phyloP scores from a whole-genome alignment of 2,329 filamentous ascomycete species.

The Lecanicillium sp. region DNA sequence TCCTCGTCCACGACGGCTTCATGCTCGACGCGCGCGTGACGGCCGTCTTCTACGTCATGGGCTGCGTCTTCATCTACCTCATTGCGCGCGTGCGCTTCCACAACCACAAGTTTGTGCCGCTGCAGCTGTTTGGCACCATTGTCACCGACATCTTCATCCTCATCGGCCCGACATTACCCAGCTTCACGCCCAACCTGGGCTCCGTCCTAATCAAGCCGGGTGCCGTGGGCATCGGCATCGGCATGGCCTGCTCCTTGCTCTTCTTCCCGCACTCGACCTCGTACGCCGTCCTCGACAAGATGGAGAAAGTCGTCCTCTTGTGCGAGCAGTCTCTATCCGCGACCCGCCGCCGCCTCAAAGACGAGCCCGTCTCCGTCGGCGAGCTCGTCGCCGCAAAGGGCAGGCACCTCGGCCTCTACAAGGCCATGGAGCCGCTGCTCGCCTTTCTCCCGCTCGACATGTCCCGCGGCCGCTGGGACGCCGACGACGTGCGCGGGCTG shows the following conservation, averaged over 20 bases:
- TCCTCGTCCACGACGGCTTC: slow-evolving; percentile 32
- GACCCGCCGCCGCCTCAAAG: slow-evolving; percentile 16
- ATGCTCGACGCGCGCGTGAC: slow-evolving; percentile 40
- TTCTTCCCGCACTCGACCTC: slow-evolving; percentile 44
- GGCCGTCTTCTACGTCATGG: slow-evolving; percentile 26
- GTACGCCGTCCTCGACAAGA: slow-evolving; percentile 27
- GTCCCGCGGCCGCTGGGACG: slow-evolving; percentile 35
- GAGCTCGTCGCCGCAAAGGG: slow-evolving; percentile 20
- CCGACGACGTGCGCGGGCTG: slow-evolving; percentile 32
- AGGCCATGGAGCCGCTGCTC: slow-evolving; percentile 27
- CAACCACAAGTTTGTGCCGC: slow-evolving; percentile 35
- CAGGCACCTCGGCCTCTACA: slow-evolving; percentile 26
- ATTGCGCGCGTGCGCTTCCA: slow-evolving; percentile 32
- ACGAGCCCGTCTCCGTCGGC: slow-evolving; percentile 14
- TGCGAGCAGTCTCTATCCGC: slow-evolving; percentile 22
- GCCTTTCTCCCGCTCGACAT: slow-evolving; percentile 39
- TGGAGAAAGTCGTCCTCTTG: slow-evolving; percentile 21
- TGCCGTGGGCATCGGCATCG: slow-evolving; percentile 36
- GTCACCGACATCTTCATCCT: slow-evolving; percentile 36
- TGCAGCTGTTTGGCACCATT: slow-evolving; percentile 39
- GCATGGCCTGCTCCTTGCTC: slow-evolving; percentile 32
- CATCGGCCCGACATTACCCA: slow-evolving; percentile 31
- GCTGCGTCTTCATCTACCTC: slow-evolving; percentile 35
- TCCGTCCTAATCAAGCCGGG: slow-evolving; percentile 34
- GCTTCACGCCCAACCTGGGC: slow-evolving; percentile 30